phyloP scores from a whole-genome alignment of 208 protist species.

The Acanthamoeba castellanii region DNA sequence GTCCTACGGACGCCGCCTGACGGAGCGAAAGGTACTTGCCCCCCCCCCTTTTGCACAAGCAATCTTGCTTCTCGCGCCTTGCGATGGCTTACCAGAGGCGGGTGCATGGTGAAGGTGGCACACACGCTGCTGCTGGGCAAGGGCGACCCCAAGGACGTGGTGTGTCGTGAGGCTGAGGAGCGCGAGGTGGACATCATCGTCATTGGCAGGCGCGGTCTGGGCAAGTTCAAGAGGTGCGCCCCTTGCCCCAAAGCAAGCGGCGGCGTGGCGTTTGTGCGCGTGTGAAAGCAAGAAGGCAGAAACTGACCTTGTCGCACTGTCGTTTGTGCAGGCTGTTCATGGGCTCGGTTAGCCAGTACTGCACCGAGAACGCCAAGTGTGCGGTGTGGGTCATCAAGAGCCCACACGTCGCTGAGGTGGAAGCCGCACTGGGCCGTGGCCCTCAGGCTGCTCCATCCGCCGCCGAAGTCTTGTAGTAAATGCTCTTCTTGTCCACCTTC shows the following conservation, averaged over 20 bases:
- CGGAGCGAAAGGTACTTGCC: conserved; percentile 20
- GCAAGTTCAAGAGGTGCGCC: conserved; percentile 30
- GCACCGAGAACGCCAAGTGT: conserved; percentile 59
- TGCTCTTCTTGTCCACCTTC: background rate
- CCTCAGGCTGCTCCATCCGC: background rate
- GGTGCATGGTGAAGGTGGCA: background rate
- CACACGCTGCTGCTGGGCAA: conserved; percentile 75
- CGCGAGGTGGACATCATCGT: conserved; percentile 30
- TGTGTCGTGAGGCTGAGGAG: conserved; percentile 61
- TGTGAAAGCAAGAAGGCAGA: background rate
- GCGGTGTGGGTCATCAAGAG: conserved; percentile 70
- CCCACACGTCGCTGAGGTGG: conserved; percentile 30
- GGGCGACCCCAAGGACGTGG: conserved; percentile 69
- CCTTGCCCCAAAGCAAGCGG: background rate
- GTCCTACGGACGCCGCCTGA: conserved; percentile 38
- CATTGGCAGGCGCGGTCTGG: conserved; percentile 56
- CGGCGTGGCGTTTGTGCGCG: background rate
- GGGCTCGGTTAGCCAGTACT: conserved; percentile 72
- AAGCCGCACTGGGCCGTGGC: background rate
- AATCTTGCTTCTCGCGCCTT: background rate
- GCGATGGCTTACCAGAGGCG: background rate
- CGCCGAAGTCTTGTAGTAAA: conserved; percentile 49
- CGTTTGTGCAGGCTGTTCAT: conserved; percentile 44
- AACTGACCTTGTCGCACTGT: background rate
- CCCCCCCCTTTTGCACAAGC: background rate